phyloP scores from a whole-genome alignment of 768 basidiomycete genomes.

The Tricholoma flavovirens region DNA sequence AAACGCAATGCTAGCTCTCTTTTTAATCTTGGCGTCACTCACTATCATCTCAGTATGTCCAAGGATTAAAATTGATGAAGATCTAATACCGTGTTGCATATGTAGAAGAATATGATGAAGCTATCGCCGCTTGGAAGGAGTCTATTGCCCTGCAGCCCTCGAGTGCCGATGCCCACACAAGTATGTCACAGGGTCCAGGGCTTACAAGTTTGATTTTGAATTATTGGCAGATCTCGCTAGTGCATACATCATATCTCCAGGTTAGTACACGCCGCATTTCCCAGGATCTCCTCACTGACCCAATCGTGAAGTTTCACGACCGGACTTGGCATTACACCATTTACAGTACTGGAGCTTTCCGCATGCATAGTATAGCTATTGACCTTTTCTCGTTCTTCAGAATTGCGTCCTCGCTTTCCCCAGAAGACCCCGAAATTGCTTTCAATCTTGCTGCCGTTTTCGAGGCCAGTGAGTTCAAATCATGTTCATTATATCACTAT shows the following conservation, averaged over 20 bases:
- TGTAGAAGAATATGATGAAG: constrained; percentile 82
- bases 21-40: constrained; percentile 85
- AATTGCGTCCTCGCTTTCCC: constrained; percentile 75
- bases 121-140: constrained; percentile 83
- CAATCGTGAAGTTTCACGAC: constrained; percentile 51
- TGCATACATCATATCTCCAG: constrained; percentile 77
- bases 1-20: constrained; percentile 75
- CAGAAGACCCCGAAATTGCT: constrained; percentile 86
- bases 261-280: constrained; percentile 19
- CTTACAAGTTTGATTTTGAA: constrained; percentile 13
- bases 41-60: constrained; percentile 78
- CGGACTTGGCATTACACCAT: constrained; percentile 84
- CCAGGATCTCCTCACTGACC: constrained; percentile 4
- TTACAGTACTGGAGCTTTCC: constrained; percentile 49
- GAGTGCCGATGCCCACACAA: constrained; percentile 84
- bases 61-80: not conserved
- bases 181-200: constrained; percentile 36
- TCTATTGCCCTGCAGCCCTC: constrained; percentile 76
- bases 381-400: constrained; percentile 40
- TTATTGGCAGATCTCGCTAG: constrained; percentile 68
- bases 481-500: constrained; percentile 14
- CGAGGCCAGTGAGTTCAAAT: constrained; percentile 67
- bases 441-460: constrained; percentile 90
- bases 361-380: constrained; percentile 24
- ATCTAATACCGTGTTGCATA: constrained; percentile 7